Evolutionary conservation across 2,329 filamentous ascomycete genomes (phyloP).

Genomic region (Pseudocercospora cruenta): DNA sequence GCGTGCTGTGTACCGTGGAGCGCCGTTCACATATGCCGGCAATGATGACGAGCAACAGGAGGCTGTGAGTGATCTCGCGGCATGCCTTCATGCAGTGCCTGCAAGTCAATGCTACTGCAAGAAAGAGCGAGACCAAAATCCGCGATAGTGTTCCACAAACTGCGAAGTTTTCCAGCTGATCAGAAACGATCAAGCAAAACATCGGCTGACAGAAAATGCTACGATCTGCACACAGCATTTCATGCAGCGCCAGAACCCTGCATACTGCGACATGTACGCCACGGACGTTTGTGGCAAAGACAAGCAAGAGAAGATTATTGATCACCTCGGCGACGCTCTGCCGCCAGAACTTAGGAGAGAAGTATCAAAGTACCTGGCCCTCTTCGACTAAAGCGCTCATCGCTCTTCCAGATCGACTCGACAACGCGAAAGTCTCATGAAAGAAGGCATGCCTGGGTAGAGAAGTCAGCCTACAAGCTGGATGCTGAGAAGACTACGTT

Average conservation of each 20-base stretch:
- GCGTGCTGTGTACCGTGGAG: not conserved
- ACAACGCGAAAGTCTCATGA: too few relatives aligned
- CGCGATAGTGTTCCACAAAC: not conserved
- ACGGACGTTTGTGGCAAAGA: not conserved
- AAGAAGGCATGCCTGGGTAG: too few relatives aligned
- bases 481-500: not conserved
- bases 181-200: too few relatives aligned
- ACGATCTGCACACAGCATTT: not conserved
- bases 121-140: too few relatives aligned
- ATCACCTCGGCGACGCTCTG: not conserved
- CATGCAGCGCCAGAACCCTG: too few relatives aligned
- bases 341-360: not conserved
- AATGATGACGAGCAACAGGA: not conserved
- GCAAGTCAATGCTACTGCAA: too few relatives aligned
- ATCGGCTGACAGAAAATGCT: too few relatives aligned
- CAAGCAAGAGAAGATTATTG: not conserved
- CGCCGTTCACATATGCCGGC: not conserved
- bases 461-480: too few relatives aligned
- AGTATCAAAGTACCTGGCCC: not conserved
- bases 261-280: too few relatives aligned
- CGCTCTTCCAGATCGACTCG: too few relatives aligned
- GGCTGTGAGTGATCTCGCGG: not conserved
- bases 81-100: too few relatives aligned
- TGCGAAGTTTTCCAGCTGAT: not conserved
- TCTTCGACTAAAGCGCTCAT: not conserved